Evolutionary conservation across 169 alveolate species (phyloP), one percentile per base, ranked within the genome.

Genomic region (Cryptosporidium andersoni): DNA sequence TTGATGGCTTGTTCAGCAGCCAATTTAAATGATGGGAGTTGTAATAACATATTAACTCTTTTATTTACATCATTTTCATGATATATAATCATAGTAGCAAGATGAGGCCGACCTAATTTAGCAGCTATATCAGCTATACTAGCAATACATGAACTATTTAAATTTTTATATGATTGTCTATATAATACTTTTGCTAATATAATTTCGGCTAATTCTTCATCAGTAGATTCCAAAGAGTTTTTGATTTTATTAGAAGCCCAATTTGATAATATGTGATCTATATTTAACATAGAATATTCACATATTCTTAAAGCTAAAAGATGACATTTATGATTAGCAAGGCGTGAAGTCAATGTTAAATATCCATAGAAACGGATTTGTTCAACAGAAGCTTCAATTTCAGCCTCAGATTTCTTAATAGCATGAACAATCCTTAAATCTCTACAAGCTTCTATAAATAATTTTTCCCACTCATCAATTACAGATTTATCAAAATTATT

Each of bases 241-340:
- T 80, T 89, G 3, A 91, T 90, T 82, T 91, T 91, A 47, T 81
- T 90, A 48, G 88, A 58, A 11, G 93, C 91, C 95, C 95, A 91
- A 25, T 88, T 89, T 9, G 88, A 82, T 53, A 91, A 49, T 47
- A 91, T 88, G 51, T 58, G 80, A 45, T 82, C 85, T 37, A 90
- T 58, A 36, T 68, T 80, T 43, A 91, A 82, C 16, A 92, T 91
- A 48, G 89, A 90, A 66, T 90, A 91, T 67, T 89, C 92, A 82
- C 95, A 91, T 39, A 91, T 90, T 63, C 90, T 89, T n/a, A 81
- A 81, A 2, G 95, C 90, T 66, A 91, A 82, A 65, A 91, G 65
- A 80, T 88, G 90, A n/a, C 85, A 74, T 39, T 60, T 58, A 48
- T 74, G 85, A 51, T 74, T 74, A 37, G 85, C 85, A 52, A 74